Evolutionary conservation across 768 basidiomycete species (phyloP), one percentile per base, ranked within the genome.

Genomic region (Infundibulicybe gibba): DNA sequence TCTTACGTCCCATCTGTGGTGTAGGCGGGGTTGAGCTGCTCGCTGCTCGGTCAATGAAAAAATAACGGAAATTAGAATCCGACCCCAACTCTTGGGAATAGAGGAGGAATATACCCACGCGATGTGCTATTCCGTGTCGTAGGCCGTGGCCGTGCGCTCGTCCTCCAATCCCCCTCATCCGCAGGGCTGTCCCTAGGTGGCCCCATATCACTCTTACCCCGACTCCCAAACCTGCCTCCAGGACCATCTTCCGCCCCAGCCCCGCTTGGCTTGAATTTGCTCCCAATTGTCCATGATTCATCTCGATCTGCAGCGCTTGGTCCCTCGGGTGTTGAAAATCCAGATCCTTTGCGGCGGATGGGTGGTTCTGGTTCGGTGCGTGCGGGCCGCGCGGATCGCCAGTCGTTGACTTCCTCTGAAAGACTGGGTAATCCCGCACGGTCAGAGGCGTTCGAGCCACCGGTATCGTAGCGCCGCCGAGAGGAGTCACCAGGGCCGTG

Each of bases 141-240:
- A 35, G 77, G 61, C 53, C 65, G 71, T 13, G 72, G 53, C 20
- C 76, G 71, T 32, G 69, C 53, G 20, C 70, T 58, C 45, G 70
- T 71, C 50, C 90, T 81, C 90, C 90, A 93, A 58, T 87, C 89
- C 30, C 66, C 63, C 47, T 90, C 88, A 11, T 85, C 87, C 0
- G 62, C 56, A 16, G 48, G 51, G 8, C 60, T 62, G 37, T 80
- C 78, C 48, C 67, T 74, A 19, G 76, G 70, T 10, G 80, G 77
- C 2, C 65, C 70, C 67, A 80, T 74, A 40, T 87, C 87, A 16
- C 72, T 65, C 53, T 71, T 77, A 5, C 71, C 72, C 43, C 75
- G 75, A 48, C 72, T 72, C 35, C 80, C 77, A 59, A 79, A 67
- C 58, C 68, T 63, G 52, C 69, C 56, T 42, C 70, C 64, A 14